Percentiles rank a stretch among this genome's conserved stretches.
phyloP scores from a whole-genome alignment of 2,329 filamentous ascomycete species.

The Drechslerella coelobrocha region DNA sequence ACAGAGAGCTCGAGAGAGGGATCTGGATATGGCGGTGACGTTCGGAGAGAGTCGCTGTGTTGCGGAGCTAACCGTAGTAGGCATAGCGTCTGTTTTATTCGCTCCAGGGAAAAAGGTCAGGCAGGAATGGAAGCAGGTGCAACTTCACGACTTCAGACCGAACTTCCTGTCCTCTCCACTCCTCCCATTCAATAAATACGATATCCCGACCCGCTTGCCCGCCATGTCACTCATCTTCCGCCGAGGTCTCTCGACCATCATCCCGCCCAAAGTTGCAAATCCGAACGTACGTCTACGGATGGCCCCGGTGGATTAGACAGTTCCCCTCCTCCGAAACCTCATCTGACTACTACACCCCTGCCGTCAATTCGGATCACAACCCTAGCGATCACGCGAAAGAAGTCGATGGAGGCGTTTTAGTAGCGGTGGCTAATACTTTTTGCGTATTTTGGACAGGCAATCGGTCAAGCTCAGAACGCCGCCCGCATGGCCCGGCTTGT shows the following conservation, averaged over 20 bases:
- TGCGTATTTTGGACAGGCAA: slow-evolving; percentile 69
- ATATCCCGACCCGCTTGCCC: slow-evolving; percentile 55
- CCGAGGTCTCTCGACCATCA: slow-evolving; percentile 95
- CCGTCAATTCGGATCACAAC: not conserved
- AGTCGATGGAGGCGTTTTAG: not conserved
- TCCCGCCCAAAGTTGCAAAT: slow-evolving; percentile 94
- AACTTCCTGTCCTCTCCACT: slow-evolving; percentile 1
- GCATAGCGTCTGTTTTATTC: slow-evolving; percentile 25
- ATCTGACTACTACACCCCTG: no score
- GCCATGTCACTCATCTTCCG: slow-evolving; percentile 92
- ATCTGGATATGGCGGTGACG: slow-evolving; percentile 22
- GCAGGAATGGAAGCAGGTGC: not conserved
- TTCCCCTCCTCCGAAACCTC: slow-evolving; percentile 34
- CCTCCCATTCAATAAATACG: slow-evolving; percentile 9
- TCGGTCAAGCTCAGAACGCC: slow-evolving; percentile 93
- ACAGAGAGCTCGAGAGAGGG: no score
- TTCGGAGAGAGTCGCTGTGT: slow-evolving; percentile 24
- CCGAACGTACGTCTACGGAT: slow-evolving; percentile 72
- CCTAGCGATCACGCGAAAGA: slow-evolving; percentile 18
- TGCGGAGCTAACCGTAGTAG: slow-evolving; percentile 36
- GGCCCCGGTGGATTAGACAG: slow-evolving; percentile 6
- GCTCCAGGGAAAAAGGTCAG: slow-evolving; percentile 39
- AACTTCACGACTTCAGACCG: slow-evolving; percentile 22
- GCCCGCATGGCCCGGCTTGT: slow-evolving; percentile 97
- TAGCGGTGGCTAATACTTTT: slow-evolving; percentile 8